Evolutionary conservation across 306 rosid genomes (phyloP).

Genomic region (Castanea mollissima): DNA sequence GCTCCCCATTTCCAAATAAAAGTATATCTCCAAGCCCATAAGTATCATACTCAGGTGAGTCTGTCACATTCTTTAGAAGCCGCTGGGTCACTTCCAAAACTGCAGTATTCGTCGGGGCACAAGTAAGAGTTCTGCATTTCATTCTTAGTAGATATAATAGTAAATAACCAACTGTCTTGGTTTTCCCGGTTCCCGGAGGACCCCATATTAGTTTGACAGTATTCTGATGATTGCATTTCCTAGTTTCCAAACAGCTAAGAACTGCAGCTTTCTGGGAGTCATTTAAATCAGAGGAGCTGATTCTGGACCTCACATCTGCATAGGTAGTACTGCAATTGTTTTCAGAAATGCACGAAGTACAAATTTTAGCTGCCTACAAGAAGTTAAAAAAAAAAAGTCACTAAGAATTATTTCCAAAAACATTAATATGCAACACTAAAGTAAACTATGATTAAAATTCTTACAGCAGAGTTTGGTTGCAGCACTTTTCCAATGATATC

Average conservation of each 20-base stretch:
- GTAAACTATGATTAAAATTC: slow-evolving; percentile 10
- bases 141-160: slow-evolving; percentile 29
- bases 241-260: slow-evolving; percentile 33
- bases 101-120: slow-evolving; percentile 67
- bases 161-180: slow-evolving; percentile 50
- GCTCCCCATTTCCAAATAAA: slow-evolving; percentile 24
- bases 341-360: slow-evolving; percentile 16
- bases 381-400: background rate
- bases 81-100: slow-evolving; percentile 41
- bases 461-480: slow-evolving; percentile 33
- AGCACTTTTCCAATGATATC: slow-evolving; percentile 34
- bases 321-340: background rate
- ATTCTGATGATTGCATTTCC: slow-evolving; percentile 24
- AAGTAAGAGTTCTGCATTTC: slow-evolving; percentile 46
- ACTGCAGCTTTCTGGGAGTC: slow-evolving; percentile 43
- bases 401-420: background rate
- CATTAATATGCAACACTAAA: background rate
- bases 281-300: slow-evolving; percentile 37
- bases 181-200: slow-evolving; percentile 68
- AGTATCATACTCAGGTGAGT: background rate
- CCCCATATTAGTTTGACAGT: slow-evolving; percentile 63
- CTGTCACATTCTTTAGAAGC: slow-evolving; percentile 11
- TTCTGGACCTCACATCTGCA: slow-evolving; percentile 7
- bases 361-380: slow-evolving; percentile 37
- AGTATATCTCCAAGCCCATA: slow-evolving; percentile 35